Evolutionary conservation across 148 eudicot genomes (phyloP).

Genomic region (Rhododendron henanense): DNA sequence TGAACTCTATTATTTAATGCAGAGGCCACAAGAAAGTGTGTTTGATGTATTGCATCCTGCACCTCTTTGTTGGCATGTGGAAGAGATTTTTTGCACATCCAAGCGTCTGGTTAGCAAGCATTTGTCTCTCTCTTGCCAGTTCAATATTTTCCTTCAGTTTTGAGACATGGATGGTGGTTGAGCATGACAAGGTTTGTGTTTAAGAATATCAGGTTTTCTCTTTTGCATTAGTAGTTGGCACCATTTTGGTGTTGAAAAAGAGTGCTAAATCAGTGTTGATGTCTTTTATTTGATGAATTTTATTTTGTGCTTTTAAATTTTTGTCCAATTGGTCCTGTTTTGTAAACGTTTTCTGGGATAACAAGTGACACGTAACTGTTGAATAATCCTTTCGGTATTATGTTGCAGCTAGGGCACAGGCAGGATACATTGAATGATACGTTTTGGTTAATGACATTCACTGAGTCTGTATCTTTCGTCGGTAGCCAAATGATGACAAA

Average conservation of each 20-base stretch:
- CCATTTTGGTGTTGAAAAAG: background rate
- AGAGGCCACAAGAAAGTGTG: slow-evolving; percentile 87
- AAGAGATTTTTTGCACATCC: slow-evolving; percentile 52
- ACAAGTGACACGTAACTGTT: background rate
- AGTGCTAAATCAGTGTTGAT: background rate
- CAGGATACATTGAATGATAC: slow-evolving; percentile 80
- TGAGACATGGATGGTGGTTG: slow-evolving; percentile 93
- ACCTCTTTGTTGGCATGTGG: slow-evolving; percentile 63
- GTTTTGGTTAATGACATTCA: slow-evolving; percentile 86
- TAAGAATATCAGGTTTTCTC: background rate
- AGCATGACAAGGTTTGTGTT: slow-evolving; percentile 79
- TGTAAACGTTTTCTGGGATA: background rate
- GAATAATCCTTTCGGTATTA: background rate
- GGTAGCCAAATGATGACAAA: slow-evolving; percentile 78
- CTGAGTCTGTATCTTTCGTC: slow-evolving; percentile 57
- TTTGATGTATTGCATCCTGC: slow-evolving; percentile 67
- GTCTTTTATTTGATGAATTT: background rate
- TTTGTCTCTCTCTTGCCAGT: slow-evolving; percentile 74
- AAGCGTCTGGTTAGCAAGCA: slow-evolving; percentile 61
- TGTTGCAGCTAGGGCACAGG: slow-evolving; percentile 74
- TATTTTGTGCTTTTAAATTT: background rate
- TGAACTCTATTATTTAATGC: slow-evolving; percentile 27
- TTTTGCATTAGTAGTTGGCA: background rate
- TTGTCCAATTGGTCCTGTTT: background rate
- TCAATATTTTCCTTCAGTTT: slow-evolving; percentile 76